A percentile compares a stretch with the other conserved stretches of the same genome.
These are phyloP conservation scores for Coelastrella sp. DNA, from an alignment of 139 green algal species.

Conservation along the genomic window DNA sequence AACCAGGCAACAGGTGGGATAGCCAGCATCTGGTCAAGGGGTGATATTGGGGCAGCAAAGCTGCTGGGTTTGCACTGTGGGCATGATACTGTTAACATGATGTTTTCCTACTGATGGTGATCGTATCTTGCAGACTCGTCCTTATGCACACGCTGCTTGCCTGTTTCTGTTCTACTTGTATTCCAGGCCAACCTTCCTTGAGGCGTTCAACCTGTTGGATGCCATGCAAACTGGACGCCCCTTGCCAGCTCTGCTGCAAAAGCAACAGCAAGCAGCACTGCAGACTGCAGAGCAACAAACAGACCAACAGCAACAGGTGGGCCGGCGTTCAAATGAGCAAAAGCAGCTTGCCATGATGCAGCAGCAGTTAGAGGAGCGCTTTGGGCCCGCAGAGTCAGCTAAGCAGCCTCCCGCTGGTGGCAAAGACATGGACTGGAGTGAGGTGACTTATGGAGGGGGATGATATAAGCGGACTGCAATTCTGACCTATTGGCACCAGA, in stretches of 20 bases:
- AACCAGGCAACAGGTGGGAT: constrained; percentile 22
- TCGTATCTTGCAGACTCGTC: too few species aligned
- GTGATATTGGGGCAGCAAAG: too few species aligned
- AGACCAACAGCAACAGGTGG: background rate
- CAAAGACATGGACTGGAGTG: constrained; percentile 25
- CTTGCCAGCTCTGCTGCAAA: background rate
- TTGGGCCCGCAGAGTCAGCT: background rate
- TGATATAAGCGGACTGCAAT: too few species aligned
- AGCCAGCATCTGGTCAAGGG: background rate
- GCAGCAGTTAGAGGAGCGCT: background rate
- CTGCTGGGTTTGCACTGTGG: too few species aligned
- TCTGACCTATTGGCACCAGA: too few species aligned
- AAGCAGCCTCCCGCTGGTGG: background rate
- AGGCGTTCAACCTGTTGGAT: constrained; percentile 13
- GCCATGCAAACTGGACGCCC: background rate
- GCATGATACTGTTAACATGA: too few species aligned
- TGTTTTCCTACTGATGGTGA: too few species aligned
- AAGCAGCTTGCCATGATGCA: background rate
- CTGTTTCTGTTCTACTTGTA: too few species aligned
- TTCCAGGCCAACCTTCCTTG: background rate
- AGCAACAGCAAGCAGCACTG: background rate
- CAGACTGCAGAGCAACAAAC: background rate
- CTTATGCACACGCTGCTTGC: background rate
- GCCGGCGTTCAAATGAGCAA: background rate
- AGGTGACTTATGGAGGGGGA: constrained; percentile 20